phyloP scores from a whole-genome alignment of 345 rosid species.

The Salix arbutifolia region DNA sequence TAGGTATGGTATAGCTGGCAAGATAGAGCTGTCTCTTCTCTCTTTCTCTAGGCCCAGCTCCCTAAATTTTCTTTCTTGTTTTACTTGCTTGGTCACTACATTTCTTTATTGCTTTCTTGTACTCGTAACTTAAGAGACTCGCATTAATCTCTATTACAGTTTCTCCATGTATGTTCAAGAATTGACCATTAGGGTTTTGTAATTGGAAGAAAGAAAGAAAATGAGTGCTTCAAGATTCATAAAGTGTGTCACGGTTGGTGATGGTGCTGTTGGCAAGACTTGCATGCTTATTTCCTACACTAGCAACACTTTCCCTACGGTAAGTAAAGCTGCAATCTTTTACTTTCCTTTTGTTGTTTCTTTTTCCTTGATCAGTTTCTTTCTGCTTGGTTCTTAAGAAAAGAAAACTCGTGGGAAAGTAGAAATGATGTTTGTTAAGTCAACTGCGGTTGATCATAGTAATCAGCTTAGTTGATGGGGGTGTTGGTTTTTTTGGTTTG shows the following conservation, averaged over 20 bases:
- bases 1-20: slow-evolving; percentile 19
- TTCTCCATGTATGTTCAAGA: neutral
- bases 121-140: neutral
- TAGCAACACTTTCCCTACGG: slow-evolving; percentile 73
- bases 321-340: slow-evolving; percentile 11
- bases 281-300: slow-evolving; percentile 78
- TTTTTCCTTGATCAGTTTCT: neutral
- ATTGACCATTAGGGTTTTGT: slow-evolving; percentile 2
- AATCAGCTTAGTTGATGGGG: neutral
- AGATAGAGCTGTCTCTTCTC: slow-evolving; percentile 4
- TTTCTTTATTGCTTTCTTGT: neutral
- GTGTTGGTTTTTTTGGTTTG: neutral
- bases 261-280: slow-evolving; percentile 78
- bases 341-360: neutral
- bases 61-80: neutral
- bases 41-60: neutral
- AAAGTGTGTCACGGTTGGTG: slow-evolving; percentile 77
- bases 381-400: slow-evolving; percentile 17
- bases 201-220: neutral
- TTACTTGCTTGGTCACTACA: neutral
- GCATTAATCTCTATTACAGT: neutral
- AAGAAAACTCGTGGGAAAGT: slow-evolving; percentile 1
- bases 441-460: neutral
- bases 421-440: neutral
- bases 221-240: slow-evolving; percentile 76